Evolutionary conservation across 768 basidiomycete genomes (phyloP), one percentile per base, ranked within the genome.

Genomic region (Trametes coccinea): DNA sequence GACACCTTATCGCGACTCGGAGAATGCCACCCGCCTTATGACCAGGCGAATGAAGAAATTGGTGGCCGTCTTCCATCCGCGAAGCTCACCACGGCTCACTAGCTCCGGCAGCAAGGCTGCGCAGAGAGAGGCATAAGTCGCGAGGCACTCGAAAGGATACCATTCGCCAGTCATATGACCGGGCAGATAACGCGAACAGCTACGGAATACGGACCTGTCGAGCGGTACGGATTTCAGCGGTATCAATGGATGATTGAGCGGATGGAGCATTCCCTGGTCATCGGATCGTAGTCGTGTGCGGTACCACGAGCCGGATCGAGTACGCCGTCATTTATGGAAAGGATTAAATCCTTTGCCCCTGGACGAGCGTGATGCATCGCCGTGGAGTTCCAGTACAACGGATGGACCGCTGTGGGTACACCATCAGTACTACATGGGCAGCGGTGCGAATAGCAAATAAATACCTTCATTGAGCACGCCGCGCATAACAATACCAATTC

Each of bases 201-300:
- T 49, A 54, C 60, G 61, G 60, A 48, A 50, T 60, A 51, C 67
- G 66, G 66, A 59, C 58, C 61, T 65, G 52, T 27, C 14, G 49
- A 59, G 66, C 67, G 62, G 67, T 61, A 65, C 56, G 64, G 64
- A 37, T 37, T 37, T 67, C 56, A 54, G 60, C 59, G 60, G 54
- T 69, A 65, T 65, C 71, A 66, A 65, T 57, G 65, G 61, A 66
- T 62, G 53, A 56, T 58, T 60, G 61, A 44, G 65, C 55, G 63
- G 62, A 65, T 55, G 65, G 62, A 59, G 64, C 63, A 55, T 63
- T 40, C 43, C 52, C 43, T 43, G 56, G 57, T 66, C 64, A 71
- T 71, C 68, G 69, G 67, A 69, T 71, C 69, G 67, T 69, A 60
- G 62, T 63, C 67, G 67, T 69, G 68, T 66, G 68, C 60, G 66